Evolutionary conservation across 78 protist species (phyloP), one percentile per base, ranked within the genome.

Genomic region (Creolimax fragrantissima): DNA sequence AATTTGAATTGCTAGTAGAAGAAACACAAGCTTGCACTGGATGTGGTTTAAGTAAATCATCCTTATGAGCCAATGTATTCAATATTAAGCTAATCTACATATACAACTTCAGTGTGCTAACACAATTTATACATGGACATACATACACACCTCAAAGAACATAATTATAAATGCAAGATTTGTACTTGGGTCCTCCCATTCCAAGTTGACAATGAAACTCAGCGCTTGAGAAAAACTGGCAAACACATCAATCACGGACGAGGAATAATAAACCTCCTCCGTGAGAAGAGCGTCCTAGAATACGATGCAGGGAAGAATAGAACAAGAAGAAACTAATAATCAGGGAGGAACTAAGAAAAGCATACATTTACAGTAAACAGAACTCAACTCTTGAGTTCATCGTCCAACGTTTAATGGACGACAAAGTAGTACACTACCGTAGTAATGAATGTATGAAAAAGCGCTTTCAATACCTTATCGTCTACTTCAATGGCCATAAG

Each of bases 231-330:
- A 83, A 41, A 83, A 83, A 11, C 86, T 17, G 5, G 86, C 7
- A 41, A 83, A 83, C 41, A 83, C 86, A 83, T 83, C 86, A 35
- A 83, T 24, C 41, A 83, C 86, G 37, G 86, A 83, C 44, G 86
- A 83, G 42, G 86, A 83, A 41, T 83, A 83, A 6, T 39, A 5
- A 36, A 35, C 42, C 5, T 24, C 86, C 42, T 58, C 74, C 11
- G 17, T 58, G 74, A 17, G 74, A 11, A 32, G 11, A 17, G 74
- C 11, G 74, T 58, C 74, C 74, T 58, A 17, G n/a, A n/a, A n/a
- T n/a, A n/a, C n/a, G n/a, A n/a, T n/a, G n/a, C n/a, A n/a, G n/a
- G n/a, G n/a, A n/a, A n/a, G n/a, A n/a, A n/a, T n/a, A n/a, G n/a
- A n/a, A n/a, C n/a, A n/a, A n/a, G n/a, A n/a, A n/a, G n/a, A n/a